Conservation (phyloP, 495 filamentous ascomycete genomes). For the Apiosordaria backusii region DNA sequence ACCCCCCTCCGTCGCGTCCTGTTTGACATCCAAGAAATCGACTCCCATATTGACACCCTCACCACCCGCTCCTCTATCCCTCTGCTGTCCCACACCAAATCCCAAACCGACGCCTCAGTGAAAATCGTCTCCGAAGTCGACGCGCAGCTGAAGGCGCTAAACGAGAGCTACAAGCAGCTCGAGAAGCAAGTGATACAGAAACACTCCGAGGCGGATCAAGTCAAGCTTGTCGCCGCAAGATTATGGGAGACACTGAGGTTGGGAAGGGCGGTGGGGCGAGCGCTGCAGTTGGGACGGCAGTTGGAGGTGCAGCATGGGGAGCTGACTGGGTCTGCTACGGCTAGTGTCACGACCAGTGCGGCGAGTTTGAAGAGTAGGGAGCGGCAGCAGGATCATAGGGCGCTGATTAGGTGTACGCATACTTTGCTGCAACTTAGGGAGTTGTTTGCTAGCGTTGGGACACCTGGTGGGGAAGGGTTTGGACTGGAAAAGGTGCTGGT, state of each 20-base stretch:
- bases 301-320: conserved; percentile 74
- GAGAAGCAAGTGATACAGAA: conserved; percentile 78
- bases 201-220: conserved; percentile 75
- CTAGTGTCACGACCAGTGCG: conserved; percentile 27
- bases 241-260: conserved; percentile 76
- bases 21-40: conserved; percentile 96
- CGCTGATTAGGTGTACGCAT: conserved; percentile 72
- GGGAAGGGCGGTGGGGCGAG: conserved; percentile 69
- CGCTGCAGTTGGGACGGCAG: conserved; percentile 75
- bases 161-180: conserved; percentile 77
- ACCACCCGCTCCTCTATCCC: conserved; percentile 82
- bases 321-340: conserved; percentile 31
- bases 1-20: conserved; percentile 91
- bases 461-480: conserved; percentile 67
- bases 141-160: conserved; percentile 70
- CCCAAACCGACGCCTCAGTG: conserved; percentile 63
- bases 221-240: conserved; percentile 65
- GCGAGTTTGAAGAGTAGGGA: conserved; percentile 45
- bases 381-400: conserved; percentile 55
- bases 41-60: conserved; percentile 88
- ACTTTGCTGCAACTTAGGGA: conserved; percentile 70
- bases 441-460: conserved; percentile 60
- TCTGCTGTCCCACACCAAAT: conserved; percentile 72
- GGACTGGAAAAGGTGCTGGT: conserved; percentile 68
- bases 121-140: conserved; percentile 69